phyloP scores from a whole-genome alignment of 1,284 basidiomycete genomes.

The Exsudoporus floridanus region DNA sequence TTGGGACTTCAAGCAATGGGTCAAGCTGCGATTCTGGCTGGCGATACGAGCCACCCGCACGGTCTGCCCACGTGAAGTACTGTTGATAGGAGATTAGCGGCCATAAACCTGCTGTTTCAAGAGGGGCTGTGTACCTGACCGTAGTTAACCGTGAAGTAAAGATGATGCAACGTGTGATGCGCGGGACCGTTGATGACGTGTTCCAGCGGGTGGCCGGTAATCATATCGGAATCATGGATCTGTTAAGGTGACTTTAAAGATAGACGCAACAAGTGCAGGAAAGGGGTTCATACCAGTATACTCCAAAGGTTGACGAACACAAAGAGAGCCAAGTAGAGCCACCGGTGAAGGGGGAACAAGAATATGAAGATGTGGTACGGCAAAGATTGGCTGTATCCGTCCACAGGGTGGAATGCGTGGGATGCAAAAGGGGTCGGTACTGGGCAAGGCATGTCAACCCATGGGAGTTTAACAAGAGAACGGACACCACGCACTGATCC shows the following conservation, averaged over 20 bases:
- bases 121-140: constrained; percentile 45
- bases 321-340: constrained; percentile 80
- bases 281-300: constrained; percentile 62
- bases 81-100: constrained; percentile 31
- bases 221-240: constrained; percentile 99
- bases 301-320: constrained; percentile 90
- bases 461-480: neutral
- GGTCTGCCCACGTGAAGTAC: constrained; percentile 98
- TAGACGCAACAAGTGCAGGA: neutral
- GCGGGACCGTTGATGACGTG: constrained; percentile 95
- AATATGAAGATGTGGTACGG: constrained; percentile 95
- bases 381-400: constrained; percentile 91
- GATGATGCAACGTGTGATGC: constrained; percentile 95
- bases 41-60: constrained; percentile 81
- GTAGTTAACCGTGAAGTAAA: constrained; percentile 97
- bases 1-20: constrained; percentile 73
- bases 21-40: constrained; percentile 84
- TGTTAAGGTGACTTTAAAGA: constrained; percentile 29
- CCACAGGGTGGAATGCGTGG: constrained; percentile 95
- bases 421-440: constrained; percentile 97
- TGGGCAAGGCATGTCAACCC: constrained; percentile 32
- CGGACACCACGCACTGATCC: constrained; percentile 71
- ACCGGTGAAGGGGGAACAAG: constrained; percentile 88
- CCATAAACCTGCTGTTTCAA: neutral
- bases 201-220: constrained; percentile 89